A percentile compares a stretch with the other conserved stretches of the same genome.
Evolutionary conservation across 2,329 filamentous ascomycete genomes (phyloP).

Genomic region (Colletotrichum sp.): DNA sequence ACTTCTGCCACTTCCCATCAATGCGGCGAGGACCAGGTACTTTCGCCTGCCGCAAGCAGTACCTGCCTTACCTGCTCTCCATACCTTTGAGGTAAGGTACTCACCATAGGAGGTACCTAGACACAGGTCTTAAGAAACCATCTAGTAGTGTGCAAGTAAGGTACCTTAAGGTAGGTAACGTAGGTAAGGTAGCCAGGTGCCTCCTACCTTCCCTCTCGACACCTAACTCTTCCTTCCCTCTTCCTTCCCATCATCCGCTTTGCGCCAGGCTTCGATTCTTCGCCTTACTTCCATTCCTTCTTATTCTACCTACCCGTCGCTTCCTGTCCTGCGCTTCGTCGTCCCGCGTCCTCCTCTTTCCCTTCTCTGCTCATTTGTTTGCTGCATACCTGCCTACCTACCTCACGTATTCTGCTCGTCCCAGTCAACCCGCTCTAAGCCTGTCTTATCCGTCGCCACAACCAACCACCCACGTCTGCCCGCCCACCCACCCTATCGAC

Average conservation of each 20-base stretch:
- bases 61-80: background rate
- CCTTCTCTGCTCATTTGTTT: background rate
- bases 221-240: background rate
- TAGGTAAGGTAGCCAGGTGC: background rate
- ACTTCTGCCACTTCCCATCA: background rate
- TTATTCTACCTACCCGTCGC: background rate
- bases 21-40: background rate
- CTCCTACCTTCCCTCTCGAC: background rate
- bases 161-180: background rate
- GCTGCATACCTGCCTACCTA: background rate
- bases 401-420: background rate
- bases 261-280: slow-evolving; percentile 10
- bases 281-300: slow-evolving; percentile 1
- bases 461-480: background rate
- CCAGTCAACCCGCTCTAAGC: background rate
- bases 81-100: background rate
- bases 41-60: background rate
- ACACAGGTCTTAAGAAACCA: background rate
- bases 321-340: background rate
- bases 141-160: background rate
- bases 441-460: background rate
- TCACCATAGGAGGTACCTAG: background rate
- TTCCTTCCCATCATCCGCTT: slow-evolving; percentile 17
- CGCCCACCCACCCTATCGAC: background rate
- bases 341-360: background rate